Base-by-base conservation (phyloP, 2,329 filamentous ascomycete genomes). In the Apiospora saccharicola region DNA sequence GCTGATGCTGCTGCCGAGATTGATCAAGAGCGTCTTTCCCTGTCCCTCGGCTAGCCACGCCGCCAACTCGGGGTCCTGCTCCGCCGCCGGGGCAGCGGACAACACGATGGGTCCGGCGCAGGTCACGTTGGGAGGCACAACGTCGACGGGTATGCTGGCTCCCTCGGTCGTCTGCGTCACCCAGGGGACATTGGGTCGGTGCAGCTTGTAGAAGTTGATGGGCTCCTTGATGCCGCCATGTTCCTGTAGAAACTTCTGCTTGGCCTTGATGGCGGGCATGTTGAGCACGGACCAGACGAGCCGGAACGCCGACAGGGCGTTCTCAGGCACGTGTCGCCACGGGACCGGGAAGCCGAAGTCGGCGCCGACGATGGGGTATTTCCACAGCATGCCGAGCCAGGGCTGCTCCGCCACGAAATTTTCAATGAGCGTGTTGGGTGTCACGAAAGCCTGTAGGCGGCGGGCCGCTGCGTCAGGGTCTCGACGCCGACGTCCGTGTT, bases 1-100 rank as follows among this genome's bases (percentile, higher is more conserved):
- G 26, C 13, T 8, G n/a, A 68, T 22, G 46, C 26, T 26, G 67
- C 30, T 68, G 67, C 67, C 67, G 41, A 68, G 67, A 14, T 68
- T 68, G 24, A 68, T n/a, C 14, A 68, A 13, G 1, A 68, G 14
- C 4, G 67, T 68, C 43, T 44, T 44, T 13, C 67, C 67, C 10
- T n/a, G n/a, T 1, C 53, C 53, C 14, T 8, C 16, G 2, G 41
- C 43, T 43, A 68, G 41, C 67, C 67, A 68, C 13, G 41, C n/a
- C 24, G 30, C 43, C 13, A 68, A 5, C 7, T 30, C 67, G 7
- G 67, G 7, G 13, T 26, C 67, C 13, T 68, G 67, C 41, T 47
- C 13, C 6, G 43, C 41, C 13, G 67, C 67, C n/a, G 67, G 67
- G 1, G 67, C 41, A 1, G 24, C 67, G 1, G 41, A 34, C 5